A percentile compares a stretch with the other conserved stretches of the same genome.
phyloP scores from a whole-genome alignment of 768 basidiomycete genomes.

The Pleurotus tuoliensis region DNA sequence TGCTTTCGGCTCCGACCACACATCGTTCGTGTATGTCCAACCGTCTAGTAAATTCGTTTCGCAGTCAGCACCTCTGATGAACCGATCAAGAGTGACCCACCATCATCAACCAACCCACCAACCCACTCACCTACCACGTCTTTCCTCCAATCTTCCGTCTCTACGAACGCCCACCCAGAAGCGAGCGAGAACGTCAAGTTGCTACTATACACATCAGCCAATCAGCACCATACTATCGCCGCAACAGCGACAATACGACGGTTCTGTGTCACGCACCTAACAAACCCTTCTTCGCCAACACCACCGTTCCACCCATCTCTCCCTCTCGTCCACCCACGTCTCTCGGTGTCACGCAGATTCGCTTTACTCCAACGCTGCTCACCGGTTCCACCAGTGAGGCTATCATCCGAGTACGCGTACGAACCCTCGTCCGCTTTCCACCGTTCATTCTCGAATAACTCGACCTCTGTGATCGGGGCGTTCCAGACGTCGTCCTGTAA shows the following conservation, averaged over 20 bases:
- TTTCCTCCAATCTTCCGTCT: slow-evolving; percentile 74
- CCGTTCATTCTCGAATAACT: slow-evolving; percentile 81
- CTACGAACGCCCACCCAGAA: slow-evolving; percentile 69
- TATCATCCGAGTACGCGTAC: neutral
- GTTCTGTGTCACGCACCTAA: slow-evolving; percentile 48
- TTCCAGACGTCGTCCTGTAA: slow-evolving; percentile 64
- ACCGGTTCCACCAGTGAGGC: neutral
- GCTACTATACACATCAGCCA: slow-evolving; percentile 43
- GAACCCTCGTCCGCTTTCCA: slow-evolving; percentile 17
- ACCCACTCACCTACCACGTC: slow-evolving; percentile 62
- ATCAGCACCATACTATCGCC: too few species aligned
- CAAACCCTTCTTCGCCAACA: slow-evolving; percentile 41
- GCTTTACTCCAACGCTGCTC: slow-evolving; percentile 37
- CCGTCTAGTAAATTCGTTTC: slow-evolving; percentile 41
- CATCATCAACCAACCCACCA: slow-evolving; percentile 27
- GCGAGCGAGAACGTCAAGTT: slow-evolving; percentile 79
- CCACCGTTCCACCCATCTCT: slow-evolving; percentile 65
- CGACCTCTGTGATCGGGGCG: slow-evolving; percentile 61
- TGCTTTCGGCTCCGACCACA: slow-evolving; percentile 56
- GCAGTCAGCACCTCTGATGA: neutral
- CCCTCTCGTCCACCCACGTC: slow-evolving; percentile 67
- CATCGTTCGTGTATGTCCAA: slow-evolving; percentile 81
- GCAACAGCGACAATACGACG: too few species aligned
- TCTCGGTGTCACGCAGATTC: slow-evolving; percentile 41
- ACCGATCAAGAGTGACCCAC: slow-evolving; percentile 12